phyloP scores from a whole-genome alignment of 768 basidiomycete species.

The Galerina sulciceps region DNA sequence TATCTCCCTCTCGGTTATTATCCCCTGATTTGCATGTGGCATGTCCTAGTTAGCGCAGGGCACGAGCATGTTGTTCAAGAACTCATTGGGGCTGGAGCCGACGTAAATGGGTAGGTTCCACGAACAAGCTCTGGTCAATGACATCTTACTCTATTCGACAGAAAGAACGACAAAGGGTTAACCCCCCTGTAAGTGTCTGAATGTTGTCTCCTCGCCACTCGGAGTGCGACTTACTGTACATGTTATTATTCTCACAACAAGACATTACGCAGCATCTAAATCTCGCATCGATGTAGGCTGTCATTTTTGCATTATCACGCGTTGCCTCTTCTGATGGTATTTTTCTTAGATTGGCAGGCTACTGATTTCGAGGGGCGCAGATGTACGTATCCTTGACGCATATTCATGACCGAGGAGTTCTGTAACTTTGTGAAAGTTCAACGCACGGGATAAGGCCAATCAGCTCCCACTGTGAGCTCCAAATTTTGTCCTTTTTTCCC shows the following conservation, averaged over 20 bases:
- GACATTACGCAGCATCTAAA: constrained; percentile 94
- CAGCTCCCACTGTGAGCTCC: constrained; percentile 82
- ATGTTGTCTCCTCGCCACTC: constrained; percentile 6
- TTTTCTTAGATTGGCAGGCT: constrained; percentile 79
- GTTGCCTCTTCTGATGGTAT: constrained; percentile 31
- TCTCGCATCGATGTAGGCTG: constrained; percentile 76
- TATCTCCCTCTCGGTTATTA: constrained; percentile 10
- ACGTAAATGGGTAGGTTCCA: constrained; percentile 60
- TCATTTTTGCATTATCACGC: constrained; percentile 26
- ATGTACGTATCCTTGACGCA: constrained; percentile 63
- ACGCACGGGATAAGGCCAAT: constrained; percentile 91
- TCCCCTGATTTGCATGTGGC: constrained; percentile 20
- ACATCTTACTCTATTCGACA: constrained; percentile 31
- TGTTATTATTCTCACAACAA: constrained; percentile 33
- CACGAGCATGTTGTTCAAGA: constrained; percentile 75
- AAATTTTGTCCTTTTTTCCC: constrained; percentile 22
- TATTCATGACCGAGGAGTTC: constrained; percentile 35
- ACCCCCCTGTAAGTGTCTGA: constrained; percentile 71
- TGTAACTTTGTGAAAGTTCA: constrained; percentile 68
- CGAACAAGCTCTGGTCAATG: constrained; percentile 21
- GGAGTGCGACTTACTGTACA: constrained; percentile 12
- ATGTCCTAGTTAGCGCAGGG: constrained; percentile 74
- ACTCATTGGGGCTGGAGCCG: constrained; percentile 81
- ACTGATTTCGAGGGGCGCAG: constrained; percentile 86
- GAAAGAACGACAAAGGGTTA: constrained; percentile 80